phyloP scores from a whole-genome alignment of 2,329 filamentous ascomycete genomes.

The Remersonia thermophila region DNA sequence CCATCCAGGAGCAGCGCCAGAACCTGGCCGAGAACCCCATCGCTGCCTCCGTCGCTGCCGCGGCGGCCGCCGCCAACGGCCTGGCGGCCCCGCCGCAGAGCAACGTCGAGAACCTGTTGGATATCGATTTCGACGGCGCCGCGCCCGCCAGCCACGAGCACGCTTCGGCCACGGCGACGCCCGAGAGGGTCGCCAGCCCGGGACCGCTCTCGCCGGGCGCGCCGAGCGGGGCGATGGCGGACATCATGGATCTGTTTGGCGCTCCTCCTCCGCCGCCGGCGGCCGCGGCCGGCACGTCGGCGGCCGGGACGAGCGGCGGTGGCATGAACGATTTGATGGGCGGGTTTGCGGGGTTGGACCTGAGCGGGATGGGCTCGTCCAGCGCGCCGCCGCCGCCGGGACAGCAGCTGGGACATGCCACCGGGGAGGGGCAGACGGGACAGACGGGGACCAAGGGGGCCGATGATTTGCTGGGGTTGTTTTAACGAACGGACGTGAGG shows the following conservation, averaged over 20 bases:
- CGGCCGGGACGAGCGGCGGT: slow-evolving; percentile 8
- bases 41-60: slow-evolving; percentile 53
- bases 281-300: slow-evolving; percentile 21
- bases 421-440: slow-evolving; percentile 4
- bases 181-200: slow-evolving; percentile 57
- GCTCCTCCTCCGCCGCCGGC: slow-evolving; percentile 43
- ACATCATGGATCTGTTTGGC: slow-evolving; percentile 60
- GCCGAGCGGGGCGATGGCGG: slow-evolving; percentile 40
- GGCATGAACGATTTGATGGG: slow-evolving; percentile 76
- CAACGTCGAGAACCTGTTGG: slow-evolving; percentile 88
- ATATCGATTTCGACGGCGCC: slow-evolving; percentile 60
- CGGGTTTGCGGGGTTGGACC: slow-evolving; percentile 70
- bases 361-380: slow-evolving; percentile 47
- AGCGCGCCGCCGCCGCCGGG: slow-evolving; percentile 53
- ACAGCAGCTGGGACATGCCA: slow-evolving; percentile 28
- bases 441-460: slow-evolving; percentile 8
- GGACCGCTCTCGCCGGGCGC: slow-evolving; percentile 17
- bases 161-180: slow-evolving; percentile 43
- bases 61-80: slow-evolving; percentile 31
- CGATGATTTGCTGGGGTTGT: slow-evolving; percentile 17
- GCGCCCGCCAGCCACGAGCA: slow-evolving; percentile 51
- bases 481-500: slow-evolving; percentile 6
- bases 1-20: slow-evolving; percentile 90
- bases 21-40: slow-evolving; percentile 90
- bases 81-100: slow-evolving; percentile 31